Evolutionary conservation across 2,329 filamentous ascomycete species (phyloP).

Genomic region (Cladosporium sp.): DNA sequence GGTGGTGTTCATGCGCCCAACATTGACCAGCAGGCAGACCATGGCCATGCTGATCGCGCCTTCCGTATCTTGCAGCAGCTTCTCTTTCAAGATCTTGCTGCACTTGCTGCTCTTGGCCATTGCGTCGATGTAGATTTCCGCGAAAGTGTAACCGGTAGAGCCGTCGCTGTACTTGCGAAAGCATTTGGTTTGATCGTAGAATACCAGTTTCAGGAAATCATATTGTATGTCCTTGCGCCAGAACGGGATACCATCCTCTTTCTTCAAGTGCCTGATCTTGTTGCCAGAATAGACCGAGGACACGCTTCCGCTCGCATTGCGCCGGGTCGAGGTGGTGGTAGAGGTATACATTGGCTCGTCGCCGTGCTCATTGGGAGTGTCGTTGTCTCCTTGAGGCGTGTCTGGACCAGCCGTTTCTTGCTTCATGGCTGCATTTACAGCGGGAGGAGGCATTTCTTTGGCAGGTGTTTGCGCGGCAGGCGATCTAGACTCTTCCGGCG

Average conservation of each 20-base stretch:
- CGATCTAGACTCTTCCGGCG: slow-evolving; percentile 25
- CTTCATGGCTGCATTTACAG: neutral
- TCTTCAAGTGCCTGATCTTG: slow-evolving; percentile 84
- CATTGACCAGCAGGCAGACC: slow-evolving; percentile 96
- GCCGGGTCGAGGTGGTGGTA: slow-evolving; percentile 55
- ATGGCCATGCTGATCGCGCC: slow-evolving; percentile 98
- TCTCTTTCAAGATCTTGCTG: slow-evolving; percentile 96
- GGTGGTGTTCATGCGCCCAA: slow-evolving; percentile 98
- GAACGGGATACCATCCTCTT: slow-evolving; percentile 82
- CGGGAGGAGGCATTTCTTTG: slow-evolving; percentile 15
- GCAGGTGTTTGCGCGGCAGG: slow-evolving; percentile 10
- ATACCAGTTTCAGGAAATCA: slow-evolving; percentile 79
- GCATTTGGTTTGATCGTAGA: slow-evolving; percentile 72
- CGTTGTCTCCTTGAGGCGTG: slow-evolving; percentile 9
- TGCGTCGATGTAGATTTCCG: slow-evolving; percentile 95
- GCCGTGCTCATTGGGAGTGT: slow-evolving; percentile 9
- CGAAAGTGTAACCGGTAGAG: slow-evolving; percentile 74
- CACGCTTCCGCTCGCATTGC: slow-evolving; percentile 66
- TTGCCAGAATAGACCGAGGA: slow-evolving; percentile 69
- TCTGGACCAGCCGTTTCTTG: slow-evolving; percentile 19
- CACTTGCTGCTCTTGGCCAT: slow-evolving; percentile 99
- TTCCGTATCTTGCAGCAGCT: slow-evolving; percentile 86
- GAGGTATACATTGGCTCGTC: slow-evolving; percentile 46
- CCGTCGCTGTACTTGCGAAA: slow-evolving; percentile 92
- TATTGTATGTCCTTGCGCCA: slow-evolving; percentile 89